These are phyloP conservation scores for Eustoma russellianum DNA, from an alignment of 257 asterid genomes.

Conservation along the genomic window DNA sequence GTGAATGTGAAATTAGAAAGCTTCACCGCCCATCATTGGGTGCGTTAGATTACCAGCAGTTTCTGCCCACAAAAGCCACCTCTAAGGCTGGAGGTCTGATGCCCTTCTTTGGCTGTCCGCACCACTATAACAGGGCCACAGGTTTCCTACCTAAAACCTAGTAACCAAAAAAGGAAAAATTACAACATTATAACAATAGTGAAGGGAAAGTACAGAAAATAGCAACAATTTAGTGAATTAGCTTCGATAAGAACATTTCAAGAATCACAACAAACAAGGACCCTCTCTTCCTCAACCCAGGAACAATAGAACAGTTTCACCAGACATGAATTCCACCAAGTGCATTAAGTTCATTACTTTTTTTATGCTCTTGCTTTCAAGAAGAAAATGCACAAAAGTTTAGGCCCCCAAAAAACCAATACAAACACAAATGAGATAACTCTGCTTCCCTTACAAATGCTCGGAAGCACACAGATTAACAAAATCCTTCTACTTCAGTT, in stretches of 20 bases:
- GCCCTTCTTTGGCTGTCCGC: conserved; percentile 93
- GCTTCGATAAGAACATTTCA: background rate
- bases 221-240: background rate
- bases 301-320: background rate
- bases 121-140: conserved; percentile 34
- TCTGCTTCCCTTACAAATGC: background rate
- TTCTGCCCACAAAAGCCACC: conserved; percentile 87
- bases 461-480: background rate
- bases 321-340: background rate
- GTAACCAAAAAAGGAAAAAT: conserved; percentile 22
- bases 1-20: too few species aligned
- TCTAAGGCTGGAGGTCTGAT: conserved; percentile 58
- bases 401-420: background rate
- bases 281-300: background rate
- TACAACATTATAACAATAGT: background rate
- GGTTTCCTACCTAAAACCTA: conserved; percentile 19
- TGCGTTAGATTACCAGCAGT: conserved; percentile 87
- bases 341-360: background rate
- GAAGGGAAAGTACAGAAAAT: background rate
- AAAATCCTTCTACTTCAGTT: background rate
- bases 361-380: background rate
- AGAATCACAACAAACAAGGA: background rate
- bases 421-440: background rate
- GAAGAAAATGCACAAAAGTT: background rate
- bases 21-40: too few species aligned